These are phyloP conservation scores for Mucor velutinosus DNA, from an alignment of 371 early-diverging fungal genomes.

Conservation along the genomic window DNA sequence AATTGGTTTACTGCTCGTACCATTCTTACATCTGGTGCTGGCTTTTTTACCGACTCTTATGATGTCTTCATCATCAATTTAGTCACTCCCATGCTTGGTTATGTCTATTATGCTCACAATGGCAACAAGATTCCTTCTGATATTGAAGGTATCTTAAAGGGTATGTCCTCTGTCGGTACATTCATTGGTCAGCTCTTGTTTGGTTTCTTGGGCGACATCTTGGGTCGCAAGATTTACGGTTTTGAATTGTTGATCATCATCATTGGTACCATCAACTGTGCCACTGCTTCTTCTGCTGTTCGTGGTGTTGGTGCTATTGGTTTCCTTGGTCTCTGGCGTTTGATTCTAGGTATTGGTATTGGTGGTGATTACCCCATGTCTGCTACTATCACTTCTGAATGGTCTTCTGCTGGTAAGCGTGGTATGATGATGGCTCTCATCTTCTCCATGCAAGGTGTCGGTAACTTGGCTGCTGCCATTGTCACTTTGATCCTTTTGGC, in stretches of 20 bases:
- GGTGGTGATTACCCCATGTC: constrained; percentile 89
- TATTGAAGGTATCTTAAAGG: constrained; percentile 79
- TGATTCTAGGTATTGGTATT: constrained; percentile 83
- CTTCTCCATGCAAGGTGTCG: constrained; percentile 93
- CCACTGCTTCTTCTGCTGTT: constrained; percentile 69
- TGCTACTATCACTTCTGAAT: constrained; percentile 88
- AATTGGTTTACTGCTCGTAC: constrained; percentile 84
- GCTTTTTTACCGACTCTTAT: constrained; percentile 90
- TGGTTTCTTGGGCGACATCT: constrained; percentile 82
- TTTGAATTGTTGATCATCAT: constrained; percentile 84
- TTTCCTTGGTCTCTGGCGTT: constrained; percentile 80
- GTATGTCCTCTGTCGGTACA: constrained; percentile 81
- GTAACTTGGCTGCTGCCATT: constrained; percentile 79
- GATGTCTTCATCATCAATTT: constrained; percentile 87
- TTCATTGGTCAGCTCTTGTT: constrained; percentile 86
- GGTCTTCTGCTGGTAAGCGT: constrained; percentile 71
- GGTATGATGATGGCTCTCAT: constrained; percentile 77
- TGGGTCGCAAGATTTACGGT: constrained; percentile 88
- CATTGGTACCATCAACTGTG: constrained; percentile 78
- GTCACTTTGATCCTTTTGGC: constrained; percentile 71
- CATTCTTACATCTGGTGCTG: constrained; percentile 81
- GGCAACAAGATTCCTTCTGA: constrained; percentile 61
- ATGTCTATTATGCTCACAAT: constrained; percentile 65
- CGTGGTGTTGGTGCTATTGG: constrained; percentile 73
- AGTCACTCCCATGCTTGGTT: constrained; percentile 80